Conservation (phyloP, 2,329 filamentous ascomycete species). For the Lachnellula arida region DNA sequence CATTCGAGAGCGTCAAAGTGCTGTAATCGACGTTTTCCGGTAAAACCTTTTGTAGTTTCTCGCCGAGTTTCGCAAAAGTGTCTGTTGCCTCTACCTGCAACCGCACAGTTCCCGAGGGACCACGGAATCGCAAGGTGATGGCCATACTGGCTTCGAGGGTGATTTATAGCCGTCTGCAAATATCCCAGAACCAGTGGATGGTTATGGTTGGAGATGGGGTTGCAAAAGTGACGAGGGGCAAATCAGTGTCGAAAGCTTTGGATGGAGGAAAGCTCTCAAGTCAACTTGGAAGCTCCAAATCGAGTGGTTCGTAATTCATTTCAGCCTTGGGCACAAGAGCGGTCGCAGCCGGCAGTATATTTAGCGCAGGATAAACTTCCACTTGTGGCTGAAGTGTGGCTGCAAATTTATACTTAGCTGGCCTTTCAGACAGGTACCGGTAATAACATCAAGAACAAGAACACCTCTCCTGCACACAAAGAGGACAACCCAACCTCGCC, state of each 20-base stretch:
- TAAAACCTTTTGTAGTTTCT: slow-evolving; percentile 51
- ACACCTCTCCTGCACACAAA: too few relatives aligned
- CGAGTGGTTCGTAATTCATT: not conserved
- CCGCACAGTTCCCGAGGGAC: slow-evolving; percentile 89
- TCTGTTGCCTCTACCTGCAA: slow-evolving; percentile 70
- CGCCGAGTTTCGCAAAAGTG: slow-evolving; percentile 62
- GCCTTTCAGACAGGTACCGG: too few relatives aligned
- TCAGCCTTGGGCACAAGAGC: not conserved
- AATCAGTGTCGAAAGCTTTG: not conserved
- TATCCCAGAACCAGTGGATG: not conserved
- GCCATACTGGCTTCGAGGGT: not conserved
- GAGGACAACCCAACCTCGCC: too few relatives aligned
- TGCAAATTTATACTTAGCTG: too few relatives aligned
- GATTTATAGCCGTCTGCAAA: not conserved
- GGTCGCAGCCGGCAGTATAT: not conserved
- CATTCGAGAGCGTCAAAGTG: slow-evolving; percentile 58
- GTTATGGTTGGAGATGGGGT: not conserved
- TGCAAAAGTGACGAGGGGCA: not conserved
- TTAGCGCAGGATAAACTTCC: not conserved
- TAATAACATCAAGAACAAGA: too few relatives aligned
- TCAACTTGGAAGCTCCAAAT: not conserved
- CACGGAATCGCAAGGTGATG: slow-evolving; percentile 44
- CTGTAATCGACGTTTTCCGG: slow-evolving; percentile 57
- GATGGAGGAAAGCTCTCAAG: not conserved
- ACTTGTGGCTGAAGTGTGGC: too few relatives aligned